phyloP scores from a whole-genome alignment of 2,329 filamentous ascomycete species.

The Cercospora sp. region DNA sequence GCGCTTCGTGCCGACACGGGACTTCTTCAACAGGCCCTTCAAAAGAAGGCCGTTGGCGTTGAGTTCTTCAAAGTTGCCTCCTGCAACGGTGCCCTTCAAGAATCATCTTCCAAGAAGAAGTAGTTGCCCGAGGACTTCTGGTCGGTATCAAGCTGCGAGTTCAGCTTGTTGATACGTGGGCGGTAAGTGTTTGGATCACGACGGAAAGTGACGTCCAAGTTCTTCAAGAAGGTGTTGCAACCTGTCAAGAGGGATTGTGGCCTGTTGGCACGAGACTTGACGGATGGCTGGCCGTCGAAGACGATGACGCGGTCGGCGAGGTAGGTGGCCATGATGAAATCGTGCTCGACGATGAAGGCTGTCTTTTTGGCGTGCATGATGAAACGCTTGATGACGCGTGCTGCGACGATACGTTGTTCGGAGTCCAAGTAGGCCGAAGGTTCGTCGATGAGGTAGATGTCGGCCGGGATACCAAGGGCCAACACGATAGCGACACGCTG shows the following conservation, averaged over 20 bases:
- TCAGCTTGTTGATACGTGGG: constrained; percentile 96
- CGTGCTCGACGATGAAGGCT: constrained; percentile 98
- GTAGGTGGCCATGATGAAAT: constrained; percentile 94
- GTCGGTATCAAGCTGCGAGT: constrained; percentile 95
- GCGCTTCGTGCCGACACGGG: constrained; percentile 34
- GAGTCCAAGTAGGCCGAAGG: constrained; percentile 97
- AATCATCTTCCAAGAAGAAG: constrained; percentile 94
- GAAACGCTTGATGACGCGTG: constrained; percentile 98
- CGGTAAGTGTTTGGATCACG: constrained; percentile 95
- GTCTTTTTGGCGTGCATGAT: constrained; percentile 99
- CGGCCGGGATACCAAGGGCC: constrained; percentile 90
- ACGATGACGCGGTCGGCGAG: constrained; percentile 94
- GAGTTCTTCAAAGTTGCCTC: constrained; percentile 10
- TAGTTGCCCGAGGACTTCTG: constrained; percentile 94
- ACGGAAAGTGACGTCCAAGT: constrained; percentile 96
- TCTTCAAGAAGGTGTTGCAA: constrained; percentile 96
- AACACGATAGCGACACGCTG: constrained; percentile 98
- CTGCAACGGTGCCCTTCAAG: constrained; percentile 55
- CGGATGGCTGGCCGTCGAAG: constrained; percentile 90
- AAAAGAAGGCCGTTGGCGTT: constrained; percentile 11
- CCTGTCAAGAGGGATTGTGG: constrained; percentile 92
- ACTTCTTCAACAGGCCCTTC: constrained; percentile 18
- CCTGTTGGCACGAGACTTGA: constrained; percentile 81
- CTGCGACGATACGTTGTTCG: constrained; percentile 96
- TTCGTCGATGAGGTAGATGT: constrained; percentile 98